Evolutionary conservation across 768 basidiomycete species (phyloP).

Genomic region (Gloeopeniophorella convolvens): DNA sequence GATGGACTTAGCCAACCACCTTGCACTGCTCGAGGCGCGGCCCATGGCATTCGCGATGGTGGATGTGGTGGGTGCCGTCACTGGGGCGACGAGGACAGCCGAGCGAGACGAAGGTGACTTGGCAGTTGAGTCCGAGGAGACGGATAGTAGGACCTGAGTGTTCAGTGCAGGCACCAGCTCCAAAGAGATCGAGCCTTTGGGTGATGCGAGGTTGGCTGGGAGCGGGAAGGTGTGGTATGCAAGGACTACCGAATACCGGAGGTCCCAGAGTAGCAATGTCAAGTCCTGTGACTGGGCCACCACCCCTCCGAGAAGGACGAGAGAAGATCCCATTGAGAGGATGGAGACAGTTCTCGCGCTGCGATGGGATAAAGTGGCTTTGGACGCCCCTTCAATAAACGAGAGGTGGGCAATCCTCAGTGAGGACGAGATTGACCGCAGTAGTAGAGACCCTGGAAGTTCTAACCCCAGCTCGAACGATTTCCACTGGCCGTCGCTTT

Average conservation of each 20-base stretch:
- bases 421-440: slow-evolving; percentile 1
- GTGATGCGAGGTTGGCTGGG: slow-evolving; percentile 36
- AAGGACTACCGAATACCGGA: slow-evolving; percentile 62
- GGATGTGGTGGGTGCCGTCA: slow-evolving; percentile 45
- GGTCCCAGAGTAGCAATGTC: slow-evolving; percentile 58
- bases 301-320: slow-evolving; percentile 47
- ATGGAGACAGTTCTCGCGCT: slow-evolving; percentile 29
- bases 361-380: neutral
- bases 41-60: slow-evolving; percentile 62
- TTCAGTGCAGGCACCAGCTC: slow-evolving; percentile 30
- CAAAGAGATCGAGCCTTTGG: slow-evolving; percentile 28
- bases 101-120: slow-evolving; percentile 32
- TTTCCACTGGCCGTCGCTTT: slow-evolving; percentile 39
- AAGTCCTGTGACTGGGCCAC: slow-evolving; percentile 38
- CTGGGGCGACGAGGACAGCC: slow-evolving; percentile 53
- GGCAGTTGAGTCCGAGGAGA: slow-evolving; percentile 33
- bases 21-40: slow-evolving; percentile 35
- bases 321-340: slow-evolving; percentile 49
- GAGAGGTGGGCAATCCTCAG: slow-evolving; percentile 10
- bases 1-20: slow-evolving; percentile 38
- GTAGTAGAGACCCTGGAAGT: neutral
- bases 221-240: slow-evolving; percentile 44
- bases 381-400: slow-evolving; percentile 8
- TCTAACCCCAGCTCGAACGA: slow-evolving; percentile 27
- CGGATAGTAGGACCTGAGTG: slow-evolving; percentile 47